Evolutionary conservation across 257 asterid genomes (phyloP), one percentile per base, ranked within the genome.

Genomic region (Cinchona pubescens): DNA sequence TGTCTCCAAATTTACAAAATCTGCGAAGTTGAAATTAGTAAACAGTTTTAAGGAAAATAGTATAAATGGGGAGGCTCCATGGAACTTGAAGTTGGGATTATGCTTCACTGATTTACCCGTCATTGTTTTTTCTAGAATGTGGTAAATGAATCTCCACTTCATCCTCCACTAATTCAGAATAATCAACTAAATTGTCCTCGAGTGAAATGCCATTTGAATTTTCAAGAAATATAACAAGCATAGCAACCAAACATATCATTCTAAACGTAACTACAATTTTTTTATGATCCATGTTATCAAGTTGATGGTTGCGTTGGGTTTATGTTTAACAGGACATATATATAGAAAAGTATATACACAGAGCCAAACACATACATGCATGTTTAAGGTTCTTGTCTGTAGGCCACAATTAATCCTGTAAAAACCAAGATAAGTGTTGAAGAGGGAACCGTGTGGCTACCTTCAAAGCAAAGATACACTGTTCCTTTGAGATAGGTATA

Each of bases 401-500:
- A 45, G 56, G 69, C 71, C 29, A 79, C 79, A 78, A 58, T 56
- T 71, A 53, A 63, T 43, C 72, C 79, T 73, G 60, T 40, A 25
- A 64, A n/a, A 76, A 74, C 61, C 34, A 55, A 75, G 78, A 85
- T 79, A 82, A 85, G 83, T 85, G 80, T 72, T 72, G 63, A 48
- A 32, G 79, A 75, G 85, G 82, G 75, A 75, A 78, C 58, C 79
- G 38, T 48, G 69, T 59, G 62, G 75, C 46, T 79, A 53, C 83
- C 86, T 86, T 86, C 77, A 75, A 86, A 83, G 89, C 87, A 81
- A 85, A 86, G 89, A 76, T 76, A 68, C 79, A 73, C 11, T 61
- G 73, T 71, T 72, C 67, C 40, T 62, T 63, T n/a, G 37, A 73
- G 43, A 71, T n/a, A n/a, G 25, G 23, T 72, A 64, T 27, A 58